phyloP scores from a whole-genome alignment of 371 early-diverging fungal species.

The Coemansia sp. region DNA sequence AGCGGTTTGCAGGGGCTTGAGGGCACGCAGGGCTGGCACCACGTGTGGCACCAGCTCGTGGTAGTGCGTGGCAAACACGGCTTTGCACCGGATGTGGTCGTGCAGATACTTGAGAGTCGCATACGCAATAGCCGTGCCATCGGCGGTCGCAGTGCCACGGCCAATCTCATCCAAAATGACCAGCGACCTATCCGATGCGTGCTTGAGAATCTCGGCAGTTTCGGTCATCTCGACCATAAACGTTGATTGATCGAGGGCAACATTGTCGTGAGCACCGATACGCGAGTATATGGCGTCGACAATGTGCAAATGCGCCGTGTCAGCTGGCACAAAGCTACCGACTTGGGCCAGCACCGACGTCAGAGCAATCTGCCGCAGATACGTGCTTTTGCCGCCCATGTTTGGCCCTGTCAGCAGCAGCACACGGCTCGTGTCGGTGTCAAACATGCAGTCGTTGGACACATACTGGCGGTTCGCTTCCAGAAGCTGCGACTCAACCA shows the following conservation, averaged over 20 bases:
- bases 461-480: slow-evolving; percentile 63
- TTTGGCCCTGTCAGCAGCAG: slow-evolving; percentile 89
- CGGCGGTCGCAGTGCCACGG: slow-evolving; percentile 91
- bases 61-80: slow-evolving; percentile 95
- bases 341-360: slow-evolving; percentile 90
- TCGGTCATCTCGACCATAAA: slow-evolving; percentile 99
- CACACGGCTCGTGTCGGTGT: slow-evolving; percentile 52
- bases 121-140: slow-evolving; percentile 90
- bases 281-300: slow-evolving; percentile 89
- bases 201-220: slow-evolving; percentile 80
- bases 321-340: slow-evolving; percentile 92
- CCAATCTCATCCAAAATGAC: slow-evolving; percentile 98
- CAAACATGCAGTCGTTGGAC: slow-evolving; percentile 71
- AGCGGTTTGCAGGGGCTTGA: slow-evolving; percentile 61
- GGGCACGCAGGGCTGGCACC: slow-evolving; percentile 29
- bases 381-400: slow-evolving; percentile 97
- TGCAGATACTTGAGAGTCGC: slow-evolving; percentile 82
- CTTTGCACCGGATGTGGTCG: slow-evolving; percentile 59
- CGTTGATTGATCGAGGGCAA: slow-evolving; percentile 85
- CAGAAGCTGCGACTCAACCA: slow-evolving; percentile 74
- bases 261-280: slow-evolving; percentile 75
- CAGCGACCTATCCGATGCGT: slow-evolving; percentile 77
- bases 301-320: slow-evolving; percentile 75
- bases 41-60: slow-evolving; percentile 68
- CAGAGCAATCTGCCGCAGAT: slow-evolving; percentile 78